Evolutionary conservation across 768 basidiomycete genomes (phyloP).

Genomic region (Neoboletus magnificus): DNA sequence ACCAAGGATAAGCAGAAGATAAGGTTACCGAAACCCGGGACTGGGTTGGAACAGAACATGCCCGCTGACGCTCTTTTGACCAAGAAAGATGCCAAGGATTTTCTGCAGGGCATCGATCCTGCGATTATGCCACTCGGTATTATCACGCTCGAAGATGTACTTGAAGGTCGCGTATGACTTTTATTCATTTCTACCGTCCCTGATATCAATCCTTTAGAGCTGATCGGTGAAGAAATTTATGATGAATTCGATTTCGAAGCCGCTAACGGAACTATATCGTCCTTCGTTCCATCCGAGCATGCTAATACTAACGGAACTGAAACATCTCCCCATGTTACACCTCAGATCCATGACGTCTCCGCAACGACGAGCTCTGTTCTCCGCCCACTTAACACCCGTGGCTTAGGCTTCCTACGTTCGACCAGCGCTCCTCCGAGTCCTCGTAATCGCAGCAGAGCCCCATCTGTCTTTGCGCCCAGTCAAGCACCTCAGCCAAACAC

Average conservation of each 20-base stretch:
- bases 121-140: constrained; percentile 84
- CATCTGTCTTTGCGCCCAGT: not conserved
- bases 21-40: constrained; percentile 33
- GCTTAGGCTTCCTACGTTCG: constrained; percentile 50
- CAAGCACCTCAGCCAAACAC: not conserved
- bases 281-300: constrained; percentile 36
- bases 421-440: constrained; percentile 59
- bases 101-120: constrained; percentile 79
- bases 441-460: constrained; percentile 24
- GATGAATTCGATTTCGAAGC: constrained; percentile 87
- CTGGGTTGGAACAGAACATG: constrained; percentile 73
- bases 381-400: constrained; percentile 44
- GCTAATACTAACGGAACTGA: constrained; percentile 29
- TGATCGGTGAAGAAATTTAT: constrained; percentile 91
- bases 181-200: not conserved
- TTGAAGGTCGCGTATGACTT: constrained; percentile 59
- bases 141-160: constrained; percentile 89
- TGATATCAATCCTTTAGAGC: constrained; percentile 45
- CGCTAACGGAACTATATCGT: constrained; percentile 51
- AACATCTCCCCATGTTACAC: constrained; percentile 1
- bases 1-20: constrained; percentile 25
- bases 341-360: constrained; percentile 6
- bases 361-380: constrained; percentile 27
- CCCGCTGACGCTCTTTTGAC: constrained; percentile 84
- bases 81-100: constrained; percentile 75